Percentiles rank a stretch among this genome's conserved stretches.
Evolutionary conservation across 164 flowering plant species (phyloP).

Genomic region (Chimonanthus praecox): DNA sequence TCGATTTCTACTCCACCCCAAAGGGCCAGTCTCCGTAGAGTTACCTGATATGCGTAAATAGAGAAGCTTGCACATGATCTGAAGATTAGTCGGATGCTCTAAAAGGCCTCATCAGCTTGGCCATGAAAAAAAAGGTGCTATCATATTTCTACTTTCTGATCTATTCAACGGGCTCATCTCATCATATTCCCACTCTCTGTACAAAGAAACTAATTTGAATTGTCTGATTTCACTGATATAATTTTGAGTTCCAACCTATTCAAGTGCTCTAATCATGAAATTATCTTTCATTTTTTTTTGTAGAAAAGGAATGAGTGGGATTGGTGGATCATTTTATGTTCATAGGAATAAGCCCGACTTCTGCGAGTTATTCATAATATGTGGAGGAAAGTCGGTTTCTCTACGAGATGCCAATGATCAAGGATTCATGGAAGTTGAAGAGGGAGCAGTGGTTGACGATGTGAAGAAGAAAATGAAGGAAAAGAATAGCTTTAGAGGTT

Average conservation of each 20-base stretch:
- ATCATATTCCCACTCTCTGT: background rate
- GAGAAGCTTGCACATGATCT: too few species aligned
- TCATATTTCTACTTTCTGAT: background rate
- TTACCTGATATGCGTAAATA: too few species aligned
- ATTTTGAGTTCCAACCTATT: too few species aligned
- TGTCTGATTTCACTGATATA: background rate
- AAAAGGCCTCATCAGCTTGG: too few species aligned
- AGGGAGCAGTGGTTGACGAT: constrained; percentile 24
- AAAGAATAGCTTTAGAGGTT: constrained; percentile 27
- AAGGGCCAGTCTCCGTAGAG: too few species aligned
- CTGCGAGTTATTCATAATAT: constrained; percentile 45
- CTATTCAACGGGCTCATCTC: background rate
- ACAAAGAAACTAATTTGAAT: background rate
- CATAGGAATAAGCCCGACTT: constrained; percentile 48
- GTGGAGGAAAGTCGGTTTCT: constrained; percentile 48
- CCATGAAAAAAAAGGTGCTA: too few species aligned
- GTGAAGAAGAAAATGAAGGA: constrained; percentile 21
- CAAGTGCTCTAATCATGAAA: background rate
- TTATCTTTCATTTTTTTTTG: background rate
- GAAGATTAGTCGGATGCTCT: too few species aligned
- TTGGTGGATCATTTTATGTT: constrained; percentile 45
- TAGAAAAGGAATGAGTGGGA: constrained; percentile 49
- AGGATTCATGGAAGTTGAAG: constrained; percentile 40
- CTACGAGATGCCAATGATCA: constrained; percentile 36
- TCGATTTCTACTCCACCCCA: too few species aligned